Evolutionary conservation across 176 grass and related monocot genomes (phyloP), one percentile per base, ranked within the genome.

Genomic region (Puccinellia tenuiflora): DNA sequence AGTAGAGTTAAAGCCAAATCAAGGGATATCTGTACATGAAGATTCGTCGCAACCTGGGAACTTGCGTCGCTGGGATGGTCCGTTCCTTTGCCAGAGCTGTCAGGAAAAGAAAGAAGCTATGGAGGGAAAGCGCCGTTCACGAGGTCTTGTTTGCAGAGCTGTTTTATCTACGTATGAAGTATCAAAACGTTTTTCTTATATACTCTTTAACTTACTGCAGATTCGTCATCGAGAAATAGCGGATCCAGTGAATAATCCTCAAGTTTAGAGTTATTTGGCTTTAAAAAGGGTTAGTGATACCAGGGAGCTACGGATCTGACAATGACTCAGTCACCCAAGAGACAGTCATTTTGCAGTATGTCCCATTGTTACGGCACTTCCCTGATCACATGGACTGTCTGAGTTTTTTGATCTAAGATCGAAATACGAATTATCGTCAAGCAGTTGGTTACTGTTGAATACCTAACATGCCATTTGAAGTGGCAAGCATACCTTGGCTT

Each of bases 41-140:
- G 87, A 93, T 79, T 73, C 81, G 34, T 86, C 95, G 67, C 79
- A 88, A 66, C 83, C 79, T 37, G 92, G 85, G 50, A 92, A 90
- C 70, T 86, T 92, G 73, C 86, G 89, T 57, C 90, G 85, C 20
- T 98, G 96, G 96, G 96, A 98, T 85, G 96, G 96, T 37, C 96
- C 96, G 20, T 98, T 98, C 78, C 92, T 98, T 85, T 98, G 96
- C 57, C 53, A 33, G 12, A 79, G 86, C 63, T 98, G 96, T 85
- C 96, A 95, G 83, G 85, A 92, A 71, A 98, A 98, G 76, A 94
- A 91, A 72, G 92, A 93, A 93, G 89, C 92, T 45, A 98, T 98
- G 96, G 96, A 98, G 81, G 96, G 92, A 31, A 98, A 98, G 63
- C 88, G 55, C 34, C 72, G 52, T 69, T 88, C 88, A 15, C 85